Evolutionary conservation across 768 basidiomycete genomes (phyloP).

Genomic region (Gyrodon lividus): DNA sequence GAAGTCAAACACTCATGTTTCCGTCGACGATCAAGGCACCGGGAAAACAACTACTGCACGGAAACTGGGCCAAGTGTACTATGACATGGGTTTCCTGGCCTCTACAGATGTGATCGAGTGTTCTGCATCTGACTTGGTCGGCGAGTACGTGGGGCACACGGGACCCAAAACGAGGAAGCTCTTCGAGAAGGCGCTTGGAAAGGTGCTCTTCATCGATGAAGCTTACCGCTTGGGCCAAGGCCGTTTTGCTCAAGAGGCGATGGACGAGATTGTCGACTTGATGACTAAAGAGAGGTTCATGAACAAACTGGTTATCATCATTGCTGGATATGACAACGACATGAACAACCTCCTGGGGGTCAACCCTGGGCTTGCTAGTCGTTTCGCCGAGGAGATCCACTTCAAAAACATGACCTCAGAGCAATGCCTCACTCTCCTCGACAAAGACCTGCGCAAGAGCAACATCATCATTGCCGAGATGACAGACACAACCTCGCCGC

Average conservation of each 20-base stretch:
- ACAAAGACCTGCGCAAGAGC: constrained; percentile 45
- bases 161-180: constrained; percentile 62
- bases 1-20: too few relatives aligned
- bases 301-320: constrained; percentile 62
- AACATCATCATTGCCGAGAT: constrained; percentile 40
- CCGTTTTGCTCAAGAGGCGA: constrained; percentile 68
- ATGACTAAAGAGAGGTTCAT: constrained; percentile 59
- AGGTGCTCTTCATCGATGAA: constrained; percentile 72
- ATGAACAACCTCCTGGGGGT: constrained; percentile 60
- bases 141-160: constrained; percentile 69
- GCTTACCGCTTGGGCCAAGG: constrained; percentile 66
- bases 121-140: constrained; percentile 70
- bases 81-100: constrained; percentile 60
- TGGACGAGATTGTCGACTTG: constrained; percentile 69
- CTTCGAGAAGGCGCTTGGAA: constrained; percentile 65
- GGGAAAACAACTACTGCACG: constrained; percentile 65
- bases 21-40: constrained; percentile 43
- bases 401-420: constrained; percentile 55
- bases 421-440: constrained; percentile 52
- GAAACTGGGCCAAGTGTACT: constrained; percentile 64
- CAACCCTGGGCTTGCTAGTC: constrained; percentile 67
- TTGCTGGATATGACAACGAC: constrained; percentile 70
- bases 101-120: constrained; percentile 59
- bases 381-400: constrained; percentile 61
- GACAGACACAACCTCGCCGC: constrained; percentile 1